Evolutionary conservation across 495 filamentous ascomycete species (phyloP).

Genomic region (Daldinia grandis): DNA sequence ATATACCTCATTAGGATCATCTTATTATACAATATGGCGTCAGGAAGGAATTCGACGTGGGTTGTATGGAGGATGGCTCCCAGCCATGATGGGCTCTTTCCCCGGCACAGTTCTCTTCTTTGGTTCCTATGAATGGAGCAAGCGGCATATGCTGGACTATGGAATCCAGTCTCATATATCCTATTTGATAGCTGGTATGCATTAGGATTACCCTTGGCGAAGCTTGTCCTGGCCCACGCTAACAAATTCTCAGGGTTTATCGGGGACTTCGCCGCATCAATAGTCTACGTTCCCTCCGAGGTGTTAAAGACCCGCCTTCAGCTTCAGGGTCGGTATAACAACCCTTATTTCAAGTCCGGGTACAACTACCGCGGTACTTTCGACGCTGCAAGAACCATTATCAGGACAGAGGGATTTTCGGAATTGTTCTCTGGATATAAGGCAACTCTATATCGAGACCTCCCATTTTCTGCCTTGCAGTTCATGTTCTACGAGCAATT

Average conservation of each 20-base stretch:
- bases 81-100: constrained; percentile 90
- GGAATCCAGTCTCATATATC: constrained; percentile 81
- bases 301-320: constrained; percentile 96
- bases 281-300: constrained; percentile 95
- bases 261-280: constrained; percentile 88
- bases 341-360: constrained; percentile 88
- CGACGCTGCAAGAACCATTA: constrained; percentile 84
- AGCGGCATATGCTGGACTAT: constrained; percentile 82
- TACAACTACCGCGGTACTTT: constrained; percentile 88
- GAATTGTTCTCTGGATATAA: constrained; percentile 96
- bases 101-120: constrained; percentile 96
- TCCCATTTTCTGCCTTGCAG: constrained; percentile 94
- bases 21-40: constrained; percentile 89
- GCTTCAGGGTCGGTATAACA: constrained; percentile 93
- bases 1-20: constrained; percentile 86
- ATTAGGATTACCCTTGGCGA: neutral
- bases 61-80: constrained; percentile 90
- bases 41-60: constrained; percentile 90
- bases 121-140: constrained; percentile 94
- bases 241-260: constrained; percentile 72
- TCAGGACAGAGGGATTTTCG: constrained; percentile 78
- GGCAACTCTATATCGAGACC: constrained; percentile 90
- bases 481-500: constrained; percentile 99
- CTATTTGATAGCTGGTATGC: constrained; percentile 81
- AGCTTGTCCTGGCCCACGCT: constrained; percentile 21